Evolutionary conservation across 768 basidiomycete species (phyloP), one percentile per base, ranked within the genome.

Genomic region (Cyclocybe aegerita): DNA sequence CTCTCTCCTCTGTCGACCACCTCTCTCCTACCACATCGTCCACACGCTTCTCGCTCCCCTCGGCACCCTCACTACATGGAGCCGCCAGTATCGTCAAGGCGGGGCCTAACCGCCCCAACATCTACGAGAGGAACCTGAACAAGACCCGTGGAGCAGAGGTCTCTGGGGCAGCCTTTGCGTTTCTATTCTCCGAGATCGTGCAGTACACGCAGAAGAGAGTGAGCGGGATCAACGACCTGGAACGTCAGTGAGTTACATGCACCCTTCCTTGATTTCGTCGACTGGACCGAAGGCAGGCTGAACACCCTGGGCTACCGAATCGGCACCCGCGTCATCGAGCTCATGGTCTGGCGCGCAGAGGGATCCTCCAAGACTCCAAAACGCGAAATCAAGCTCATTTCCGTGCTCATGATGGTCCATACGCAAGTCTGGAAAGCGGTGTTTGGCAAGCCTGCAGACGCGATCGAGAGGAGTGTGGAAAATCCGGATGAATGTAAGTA

Each of bases 131-230:
- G 50, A 85, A 80, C 42, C 76, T 97, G 58, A 93, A 90, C 76
- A 96, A 94, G 76, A 85, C 90, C 2, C 83, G 90, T 38, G 78
- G 82, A 9, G 70, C 85, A 17, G 96, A 98, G 65, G 91, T 96
- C 45, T 88, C 90, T 11, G 76, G 85, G 4, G 79, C 86, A 2
- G 88, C 93, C 0, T 94, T 92, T 65, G 79, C 88, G 0, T 98
- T 97, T 65, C 77, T 98, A 50, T 94, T 98, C 69, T 89, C 90
- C 4, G 95, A 98, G 70, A 76, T 94, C 9, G 87, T 99, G 1
- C 88, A 94, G 67, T 98, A 98, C 70, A 96, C 93, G 1, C 97
- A 98, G 72, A 94, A 92, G 62, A 83, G 93, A 46, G 96, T 98
- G 45, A 83, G 82, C 60, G 96, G 95, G 6, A 94, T 99, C 55